phyloP scores from a whole-genome alignment of 2,329 filamentous ascomycete genomes.

The Sclerotinia subarctica region DNA sequence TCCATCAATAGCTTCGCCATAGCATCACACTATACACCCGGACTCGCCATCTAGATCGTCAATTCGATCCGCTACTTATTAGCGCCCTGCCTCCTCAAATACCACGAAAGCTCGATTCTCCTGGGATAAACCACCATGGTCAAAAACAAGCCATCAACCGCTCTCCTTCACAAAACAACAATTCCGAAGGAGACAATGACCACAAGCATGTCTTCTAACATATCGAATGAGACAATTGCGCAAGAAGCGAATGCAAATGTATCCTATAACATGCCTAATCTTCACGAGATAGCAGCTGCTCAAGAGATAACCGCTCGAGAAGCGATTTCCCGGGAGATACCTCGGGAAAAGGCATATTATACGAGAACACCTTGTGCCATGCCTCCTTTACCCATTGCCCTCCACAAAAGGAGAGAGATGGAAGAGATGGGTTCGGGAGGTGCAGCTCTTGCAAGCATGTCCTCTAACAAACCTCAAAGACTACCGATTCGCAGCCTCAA shows the following conservation, averaged over 20 bases:
- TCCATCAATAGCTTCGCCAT: constrained; percentile 25
- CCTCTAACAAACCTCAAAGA: background rate
- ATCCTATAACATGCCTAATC: no score
- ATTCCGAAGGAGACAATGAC: background rate
- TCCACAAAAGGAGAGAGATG: no score
- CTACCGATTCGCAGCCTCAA: constrained; percentile 4
- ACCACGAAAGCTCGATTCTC: background rate
- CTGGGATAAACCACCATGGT: background rate
- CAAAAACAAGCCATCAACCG: background rate
- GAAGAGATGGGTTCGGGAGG: no score
- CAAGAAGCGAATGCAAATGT: no score
- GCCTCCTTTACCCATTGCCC: no score
- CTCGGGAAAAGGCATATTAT: no score
- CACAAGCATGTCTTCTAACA: no score
- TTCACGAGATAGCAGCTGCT: no score
- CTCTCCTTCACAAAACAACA: background rate
- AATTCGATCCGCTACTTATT: background rate
- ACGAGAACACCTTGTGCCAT: no score
- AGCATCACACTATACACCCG: background rate
- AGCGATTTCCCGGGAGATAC: background rate
- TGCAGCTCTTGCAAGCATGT: no score
- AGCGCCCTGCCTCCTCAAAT: background rate
- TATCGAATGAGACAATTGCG: no score
- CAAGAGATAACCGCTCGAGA: background rate
- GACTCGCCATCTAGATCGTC: background rate